Base-by-base conservation (phyloP, 192 early-diverging fungal species). In the Neocallimastix lanati region DNA sequence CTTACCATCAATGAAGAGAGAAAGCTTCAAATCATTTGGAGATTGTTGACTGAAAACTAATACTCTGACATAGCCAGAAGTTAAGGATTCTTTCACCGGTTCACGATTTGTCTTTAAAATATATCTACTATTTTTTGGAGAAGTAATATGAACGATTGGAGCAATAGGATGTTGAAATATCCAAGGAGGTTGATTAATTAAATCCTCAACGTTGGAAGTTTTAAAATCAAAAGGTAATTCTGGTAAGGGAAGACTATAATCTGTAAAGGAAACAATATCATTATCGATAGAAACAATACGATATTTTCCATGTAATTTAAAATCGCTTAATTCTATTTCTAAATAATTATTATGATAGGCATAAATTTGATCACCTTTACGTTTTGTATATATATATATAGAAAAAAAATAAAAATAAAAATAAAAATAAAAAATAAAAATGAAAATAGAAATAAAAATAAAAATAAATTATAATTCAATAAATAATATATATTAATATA, bases 281-380 rank as follows among this genome's bases (percentile, higher is more conserved):
- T 96, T 82, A 81, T 97, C 96, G 2, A 97, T 88, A 14, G 92
- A 92, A 67, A 94, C 90, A 33, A 97, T 89, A 38, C 96, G 86
- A 81, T 93, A 96, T 28, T 91, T 77, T 0, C 91, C 94, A 83
- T 96, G 93, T 79, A 91, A 88, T 85, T 97, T 97, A 87, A 97
- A 89, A 78, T 97, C 96, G 28, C 89, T 93, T 14, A 97, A 83
- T 86, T 97, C 95, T 16, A 97, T 86, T 84, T 97, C 93, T 81
- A 93, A 84, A 76, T 87, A 91, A 77, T 91, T 86, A 28, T 85
- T 84, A 79, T 91, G 84, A 82, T 93, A 93, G 28, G 90, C 83
- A 83, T 93, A 87, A 79, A 93, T 84, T 35, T 85, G 83, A 76
- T 88, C 85, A 77, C 91, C 86, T 40, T 86, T 78, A 78, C 67